Evolutionary conservation across 2,329 filamentous ascomycete genomes (phyloP), one percentile per base, ranked within the genome.

Genomic region (Orbilia javanica): DNA sequence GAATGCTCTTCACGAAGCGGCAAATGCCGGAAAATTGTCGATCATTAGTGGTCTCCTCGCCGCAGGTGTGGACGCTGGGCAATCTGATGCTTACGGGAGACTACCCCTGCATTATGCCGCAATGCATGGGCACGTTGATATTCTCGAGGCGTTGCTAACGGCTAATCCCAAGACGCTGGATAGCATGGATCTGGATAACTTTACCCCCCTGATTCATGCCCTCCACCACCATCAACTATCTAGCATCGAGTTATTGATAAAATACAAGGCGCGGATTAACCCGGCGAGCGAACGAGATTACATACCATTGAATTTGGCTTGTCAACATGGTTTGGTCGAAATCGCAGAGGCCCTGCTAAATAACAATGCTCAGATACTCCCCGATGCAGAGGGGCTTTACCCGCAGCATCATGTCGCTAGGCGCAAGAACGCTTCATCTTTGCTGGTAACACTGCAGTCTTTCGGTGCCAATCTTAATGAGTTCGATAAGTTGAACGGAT

Each of bases 391-490:
- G 86, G 96, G 96, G 0, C 87, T 99, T 10, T 99, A 93, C 83
- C 96, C 96, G n/a, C 96, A 98, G 83, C 96, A 99, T 85, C 88
- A 98, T 36, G 95, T 98, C 20, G 95, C 96, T 25, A 89, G 96
- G 69, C 96, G 95, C 31, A 93, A 93, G 1, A 91, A 94, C 82
- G 92, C 90, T 0, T 92, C 94, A 0, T 88, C 93, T 68, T 88
- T 97, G 29, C 87, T 98, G 10, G 86, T 94, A 13, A 87, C 97
- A 44, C 87, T 99, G 11, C 92, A 94, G 83, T 88, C 92, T 63
- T 94, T 96, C 82, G 94, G 94, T 0, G 95, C 94, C 22, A 91
- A 99, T 83, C 87, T 99, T 50, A 90, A 99, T 82, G 94, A 98
- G 83, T 88, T 93, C 34, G 96, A 99, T 84, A 98, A 97, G 84